Evolutionary conservation across 2,329 filamentous ascomycete species (phyloP).

Genomic region (Verticillium alfalfae): DNA sequence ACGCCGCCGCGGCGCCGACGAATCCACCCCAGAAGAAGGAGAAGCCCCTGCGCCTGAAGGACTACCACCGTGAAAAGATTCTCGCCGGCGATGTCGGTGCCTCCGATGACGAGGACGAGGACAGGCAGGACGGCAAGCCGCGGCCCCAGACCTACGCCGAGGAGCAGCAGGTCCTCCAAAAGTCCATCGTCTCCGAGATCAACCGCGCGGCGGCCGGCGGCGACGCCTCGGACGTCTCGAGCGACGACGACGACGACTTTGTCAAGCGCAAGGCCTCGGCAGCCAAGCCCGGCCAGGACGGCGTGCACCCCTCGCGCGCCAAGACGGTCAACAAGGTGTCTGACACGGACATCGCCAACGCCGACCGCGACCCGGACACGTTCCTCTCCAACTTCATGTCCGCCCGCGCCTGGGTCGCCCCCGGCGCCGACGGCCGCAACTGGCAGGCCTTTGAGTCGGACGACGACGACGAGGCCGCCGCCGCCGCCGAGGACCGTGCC

Average conservation of each 20-base stretch:
- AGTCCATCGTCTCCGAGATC: conserved; percentile 73
- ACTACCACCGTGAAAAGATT: conserved; percentile 92
- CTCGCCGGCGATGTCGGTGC: conserved; percentile 62
- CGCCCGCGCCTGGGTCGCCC: conserved; percentile 80
- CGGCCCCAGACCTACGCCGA: conserved; percentile 70
- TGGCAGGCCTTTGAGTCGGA: conserved; percentile 89
- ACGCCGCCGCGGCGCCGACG: conserved; percentile 23
- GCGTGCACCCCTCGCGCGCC: conserved; percentile 52
- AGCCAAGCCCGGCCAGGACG: conserved; percentile 29
- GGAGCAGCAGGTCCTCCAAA: conserved; percentile 81
- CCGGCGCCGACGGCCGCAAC: conserved; percentile 46
- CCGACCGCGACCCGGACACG: conserved; percentile 83
- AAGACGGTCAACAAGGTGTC: conserved; percentile 38
- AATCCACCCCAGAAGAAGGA: conserved; percentile 54
- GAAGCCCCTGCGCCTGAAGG: conserved; percentile 77
- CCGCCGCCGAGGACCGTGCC: conserved; percentile 57
- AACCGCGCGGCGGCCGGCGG: conserved; percentile 53
- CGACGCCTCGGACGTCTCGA: conserved; percentile 45
- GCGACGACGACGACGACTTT: conserved; percentile 57
- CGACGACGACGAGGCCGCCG: conserved; percentile 60
- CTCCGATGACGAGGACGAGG: conserved; percentile 48
- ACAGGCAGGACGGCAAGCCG: conserved; percentile 30
- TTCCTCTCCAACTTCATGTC: conserved; percentile 95
- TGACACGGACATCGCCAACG: conserved; percentile 63
- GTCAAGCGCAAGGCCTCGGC: conserved; percentile 66